These are phyloP conservation scores for Diplodia seriata DNA, from an alignment of 2,329 filamentous ascomycete genomes.

Conservation along the genomic window DNA sequence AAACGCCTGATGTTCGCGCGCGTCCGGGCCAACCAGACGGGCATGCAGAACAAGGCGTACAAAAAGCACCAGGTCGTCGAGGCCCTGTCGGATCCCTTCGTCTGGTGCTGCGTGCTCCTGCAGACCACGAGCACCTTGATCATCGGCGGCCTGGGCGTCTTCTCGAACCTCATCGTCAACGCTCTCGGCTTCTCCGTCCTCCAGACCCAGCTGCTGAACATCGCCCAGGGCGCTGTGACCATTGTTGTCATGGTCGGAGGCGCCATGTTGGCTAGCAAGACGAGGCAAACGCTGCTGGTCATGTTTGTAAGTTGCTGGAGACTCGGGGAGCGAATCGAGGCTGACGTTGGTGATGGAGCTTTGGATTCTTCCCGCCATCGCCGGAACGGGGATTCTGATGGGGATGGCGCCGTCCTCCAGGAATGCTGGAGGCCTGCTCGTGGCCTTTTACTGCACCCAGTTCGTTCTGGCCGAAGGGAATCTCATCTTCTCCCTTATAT, in stretches of 20 bases:
- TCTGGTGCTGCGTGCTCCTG: slow-evolving; percentile 39
- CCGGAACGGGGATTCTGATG: slow-evolving; percentile 39
- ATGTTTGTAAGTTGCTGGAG: slow-evolving; percentile 36
- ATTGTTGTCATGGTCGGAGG: slow-evolving; percentile 40
- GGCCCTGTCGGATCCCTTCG: slow-evolving; percentile 38
- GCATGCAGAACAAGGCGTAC: slow-evolving; percentile 40
- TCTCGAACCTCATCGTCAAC: slow-evolving; percentile 46
- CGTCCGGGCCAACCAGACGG: slow-evolving; percentile 51
- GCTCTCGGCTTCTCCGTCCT: slow-evolving; percentile 41
- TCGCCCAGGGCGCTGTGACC: slow-evolving; percentile 40
- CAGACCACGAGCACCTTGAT: slow-evolving; percentile 41
- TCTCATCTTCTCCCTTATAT: slow-evolving; percentile 35
- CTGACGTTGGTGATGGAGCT: not conserved
- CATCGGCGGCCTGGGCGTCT: slow-evolving; percentile 48
- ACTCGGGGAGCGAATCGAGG: not conserved
- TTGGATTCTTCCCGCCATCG: slow-evolving; percentile 35
- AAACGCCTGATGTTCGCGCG: slow-evolving; percentile 66
- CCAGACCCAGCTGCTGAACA: slow-evolving; percentile 43
- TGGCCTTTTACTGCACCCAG: slow-evolving; percentile 42
- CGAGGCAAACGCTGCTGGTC: slow-evolving; percentile 36
- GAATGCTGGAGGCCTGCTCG: slow-evolving; percentile 39
- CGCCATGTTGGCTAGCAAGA: slow-evolving; percentile 37
- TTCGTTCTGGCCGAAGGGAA: slow-evolving; percentile 39
- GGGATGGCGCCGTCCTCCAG: slow-evolving; percentile 35
- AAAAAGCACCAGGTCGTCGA: slow-evolving; percentile 39